Evolutionary conservation across 345 rosid genomes (phyloP), one percentile per base, ranked within the genome.

Genomic region (Eucalyptus tenuipes): DNA sequence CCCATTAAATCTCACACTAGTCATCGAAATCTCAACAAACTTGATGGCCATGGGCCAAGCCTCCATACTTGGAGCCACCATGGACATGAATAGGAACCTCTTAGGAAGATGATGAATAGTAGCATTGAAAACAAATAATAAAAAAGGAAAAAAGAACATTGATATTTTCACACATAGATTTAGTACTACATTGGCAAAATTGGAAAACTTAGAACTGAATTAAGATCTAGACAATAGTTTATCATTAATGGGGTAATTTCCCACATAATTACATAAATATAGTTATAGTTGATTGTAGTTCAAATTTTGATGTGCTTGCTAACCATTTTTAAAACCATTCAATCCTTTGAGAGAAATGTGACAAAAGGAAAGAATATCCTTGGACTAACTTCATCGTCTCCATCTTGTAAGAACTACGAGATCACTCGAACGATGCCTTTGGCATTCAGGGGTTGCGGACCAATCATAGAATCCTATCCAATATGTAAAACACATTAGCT

Each of bases 381-480:
- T 59, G 0, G 68, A 59, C 16, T 27, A 59, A 59, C 68, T 29
- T 6, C 68, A 6, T 12, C 0, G 0, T 27, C 0, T 61, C 31
- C 33, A 6, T 29, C 33, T 27, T 29, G 31, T 61, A 27, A 13
- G 68, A 61, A 27, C 68, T 27, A 61, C 1, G 2, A 27, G 66
- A 59, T 25, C 31, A 27, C 0, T 12, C 1, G 2, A 59, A 59
- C 27, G 66, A 25, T 3, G 13, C 16, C 33, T 29, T 13, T 0
- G 0, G 1, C 33, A 61, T 61, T 61, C 3, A 3, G 1, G 68
- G 4, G 8, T 61, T 61, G 1, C 0, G 0, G 4, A 6, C 16
- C 16, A 12, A 61, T 29, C 16, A 61, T 61, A 61, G 68, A 61
- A 61, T 61, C 68, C 5, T 3, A 61, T 13, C 68, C 33, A 61